Conservation (phyloP, 495 filamentous ascomycete species). For the Immersiella caudata region DNA sequence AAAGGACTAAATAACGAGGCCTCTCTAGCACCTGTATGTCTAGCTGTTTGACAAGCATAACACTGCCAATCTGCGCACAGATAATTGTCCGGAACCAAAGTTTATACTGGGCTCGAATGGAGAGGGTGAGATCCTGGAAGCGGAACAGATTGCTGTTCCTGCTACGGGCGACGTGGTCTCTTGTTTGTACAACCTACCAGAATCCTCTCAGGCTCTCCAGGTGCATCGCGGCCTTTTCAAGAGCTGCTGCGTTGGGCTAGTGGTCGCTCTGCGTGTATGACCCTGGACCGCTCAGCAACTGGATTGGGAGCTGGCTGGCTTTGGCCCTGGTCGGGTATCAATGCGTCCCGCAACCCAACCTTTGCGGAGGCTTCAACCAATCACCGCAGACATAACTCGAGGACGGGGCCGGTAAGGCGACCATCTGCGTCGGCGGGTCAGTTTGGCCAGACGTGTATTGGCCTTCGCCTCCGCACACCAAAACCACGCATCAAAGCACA, state of each 20-base stretch:
- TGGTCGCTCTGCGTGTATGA: conserved; percentile 15
- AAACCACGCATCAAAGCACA: conserved; percentile 11
- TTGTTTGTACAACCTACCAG: conserved; percentile 23
- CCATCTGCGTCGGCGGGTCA: not conserved
- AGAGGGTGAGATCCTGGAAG: not conserved
- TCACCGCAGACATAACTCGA: conserved; percentile 15
- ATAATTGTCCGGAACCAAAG: conserved; percentile 12
- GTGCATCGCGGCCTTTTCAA: conserved; percentile 5
- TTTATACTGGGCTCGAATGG: not conserved
- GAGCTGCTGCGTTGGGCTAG: conserved; percentile 25
- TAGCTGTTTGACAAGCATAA: conserved; percentile 5
- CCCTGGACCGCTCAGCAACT: conserved; percentile 18
- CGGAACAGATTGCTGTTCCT: conserved; percentile 2
- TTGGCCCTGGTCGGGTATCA: conserved; percentile 40
- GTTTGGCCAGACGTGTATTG: not conserved
- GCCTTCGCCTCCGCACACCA: not conserved
- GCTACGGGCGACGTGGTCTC: conserved; percentile 18
- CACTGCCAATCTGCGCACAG: conserved; percentile 6
- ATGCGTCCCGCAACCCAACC: conserved; percentile 40
- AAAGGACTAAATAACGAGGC: not conserved
- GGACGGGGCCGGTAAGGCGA: conserved; percentile 5
- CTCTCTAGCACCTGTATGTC: conserved; percentile 3
- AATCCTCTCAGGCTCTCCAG: conserved; percentile 15
- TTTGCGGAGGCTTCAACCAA: conserved; percentile 29
- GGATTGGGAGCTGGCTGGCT: conserved; percentile 24